These are phyloP conservation scores for Phenoliferia sp. DNA, from an alignment of 1,284 basidiomycete genomes.

Conservation along the genomic window DNA sequence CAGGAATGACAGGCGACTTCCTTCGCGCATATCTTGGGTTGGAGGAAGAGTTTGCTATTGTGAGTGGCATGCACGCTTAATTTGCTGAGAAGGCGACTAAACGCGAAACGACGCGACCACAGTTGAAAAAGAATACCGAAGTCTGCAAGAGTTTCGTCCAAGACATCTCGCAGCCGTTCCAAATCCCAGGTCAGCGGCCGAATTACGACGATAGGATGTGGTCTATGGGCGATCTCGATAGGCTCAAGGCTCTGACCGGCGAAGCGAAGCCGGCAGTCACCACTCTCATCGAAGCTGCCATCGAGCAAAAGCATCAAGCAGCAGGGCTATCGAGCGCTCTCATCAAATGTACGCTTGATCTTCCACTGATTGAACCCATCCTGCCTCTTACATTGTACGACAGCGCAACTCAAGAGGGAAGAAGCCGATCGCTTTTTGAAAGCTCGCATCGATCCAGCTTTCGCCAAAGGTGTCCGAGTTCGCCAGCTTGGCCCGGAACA, in stretches of 20 bases:
- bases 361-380: not conserved
- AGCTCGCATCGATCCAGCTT: slow-evolving; percentile 68
- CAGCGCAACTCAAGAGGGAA: slow-evolving; percentile 68
- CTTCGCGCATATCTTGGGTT: slow-evolving; percentile 42
- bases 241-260: slow-evolving; percentile 36
- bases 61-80: slow-evolving; percentile 23
- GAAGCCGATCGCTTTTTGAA: slow-evolving; percentile 68
- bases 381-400: slow-evolving; percentile 2
- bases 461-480: slow-evolving; percentile 70
- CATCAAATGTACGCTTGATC: slow-evolving; percentile 44
- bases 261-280: slow-evolving; percentile 37
- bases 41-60: slow-evolving; percentile 41
- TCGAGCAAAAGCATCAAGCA: slow-evolving; percentile 41
- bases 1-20: slow-evolving; percentile 38
- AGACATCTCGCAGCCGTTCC: slow-evolving; percentile 18
- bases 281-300: slow-evolving; percentile 35
- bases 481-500: slow-evolving; percentile 83
- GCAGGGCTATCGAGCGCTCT: slow-evolving; percentile 46
- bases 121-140: slow-evolving; percentile 38
- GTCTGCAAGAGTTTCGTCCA: slow-evolving; percentile 29
- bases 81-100: not conserved
- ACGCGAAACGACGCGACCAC: not conserved
- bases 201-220: slow-evolving; percentile 36
- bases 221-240: slow-evolving; percentile 43
- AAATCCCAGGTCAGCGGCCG: not conserved